Evolutionary conservation across 2,329 filamentous ascomycete genomes (phyloP), one percentile per base, ranked within the genome.

Genomic region (Penicillium sp.): DNA sequence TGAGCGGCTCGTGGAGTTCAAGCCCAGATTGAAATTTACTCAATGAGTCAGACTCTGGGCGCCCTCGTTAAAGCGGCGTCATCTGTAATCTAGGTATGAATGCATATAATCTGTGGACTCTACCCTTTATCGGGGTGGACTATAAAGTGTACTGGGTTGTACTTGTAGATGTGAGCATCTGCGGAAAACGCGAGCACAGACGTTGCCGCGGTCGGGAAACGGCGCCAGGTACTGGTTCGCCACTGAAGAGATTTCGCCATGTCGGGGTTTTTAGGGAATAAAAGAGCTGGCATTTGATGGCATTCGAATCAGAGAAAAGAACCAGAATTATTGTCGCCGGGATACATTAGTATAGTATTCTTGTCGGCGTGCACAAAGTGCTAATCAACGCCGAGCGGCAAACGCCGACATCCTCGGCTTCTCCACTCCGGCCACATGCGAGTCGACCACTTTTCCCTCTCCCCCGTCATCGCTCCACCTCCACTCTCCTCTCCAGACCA

Each of bases 351-450:
- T 9, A 20, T 36, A 18, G 10, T 10, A 10, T 10, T 28, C 9
- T 28, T 10, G 27, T 8, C 9, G 16, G 33, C 20, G 33, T 36
- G 16, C 33, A 35, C n/a, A n/a, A 22, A 39, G 36, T 24, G 36
- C 18, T 14, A 24, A 24, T 20, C 18, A 11, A 11, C 35, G 35
- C 16, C 35, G 10, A 18, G 53, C 58, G 59, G 59, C 44, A 49
- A 62, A 41, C 59, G 50, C 60, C 60, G 60, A 63, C 56, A 51
- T 57, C 56, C 60, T 63, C 60, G 60, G 60, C 52, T 57, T 62
- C 60, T 63, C 57, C 60, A 57, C 57, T 43, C 55, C 58, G 51
- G 48, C 59, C 60, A 60, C 60, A 62, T 64, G 58, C 59, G 51
- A 25, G 9, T 48, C 44, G 31, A 42, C 20, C 20, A 22, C 48